Base-by-base conservation (phyloP, 2,329 filamentous ascomycete species). In the Monosporascus ibericus region DNA sequence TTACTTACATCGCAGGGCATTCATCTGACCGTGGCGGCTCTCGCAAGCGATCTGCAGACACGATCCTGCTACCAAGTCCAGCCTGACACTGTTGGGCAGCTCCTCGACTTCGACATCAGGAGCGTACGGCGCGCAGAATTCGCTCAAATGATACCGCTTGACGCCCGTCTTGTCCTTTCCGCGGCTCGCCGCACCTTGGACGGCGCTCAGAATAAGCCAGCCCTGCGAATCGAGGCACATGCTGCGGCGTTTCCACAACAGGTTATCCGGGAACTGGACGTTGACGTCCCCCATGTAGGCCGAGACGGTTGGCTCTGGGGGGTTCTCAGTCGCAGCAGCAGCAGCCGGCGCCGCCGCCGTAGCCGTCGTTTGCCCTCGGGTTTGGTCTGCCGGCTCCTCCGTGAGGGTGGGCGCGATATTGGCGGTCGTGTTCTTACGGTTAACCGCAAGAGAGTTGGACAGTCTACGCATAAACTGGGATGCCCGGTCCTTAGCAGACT, bases 21-120 rank as follows among this genome's bases (percentile, higher is more conserved):
- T 75, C 53, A 73, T 65, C 68, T 86, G 83, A 14, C 81, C 79
- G 25, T 73, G 69, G 51, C 82, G 75, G 65, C 84, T 82, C 66
- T 82, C 81, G 58, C 84, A 86, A 22, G 83, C 83, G 61, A 86
- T 70, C 63, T 86, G 83, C 52, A 86, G 69, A 47, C 75, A 75
- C n/a, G 79, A 81, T 3, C 82, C 80, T 48, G 81, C 80, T 18
- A 84, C 60, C 55, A 86, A 79, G 60, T 85, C 80, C 46, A 85
- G 69, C 7, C 81, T 75, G 4, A 86, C 81, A 64, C 91, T 96
- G 72, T 96, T 90, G 2, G 92, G 91, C 49, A 99, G 77, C 73
- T 99, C 94, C 72, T 96, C 88, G 60, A 90, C 78, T 66, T 97
- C 94, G 54, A 95, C 86, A 68, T 97, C 92, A 0, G 94, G 94